Conservation (phyloP, 257 asterid genomes). For the Penstemon barbatus region DNA sequence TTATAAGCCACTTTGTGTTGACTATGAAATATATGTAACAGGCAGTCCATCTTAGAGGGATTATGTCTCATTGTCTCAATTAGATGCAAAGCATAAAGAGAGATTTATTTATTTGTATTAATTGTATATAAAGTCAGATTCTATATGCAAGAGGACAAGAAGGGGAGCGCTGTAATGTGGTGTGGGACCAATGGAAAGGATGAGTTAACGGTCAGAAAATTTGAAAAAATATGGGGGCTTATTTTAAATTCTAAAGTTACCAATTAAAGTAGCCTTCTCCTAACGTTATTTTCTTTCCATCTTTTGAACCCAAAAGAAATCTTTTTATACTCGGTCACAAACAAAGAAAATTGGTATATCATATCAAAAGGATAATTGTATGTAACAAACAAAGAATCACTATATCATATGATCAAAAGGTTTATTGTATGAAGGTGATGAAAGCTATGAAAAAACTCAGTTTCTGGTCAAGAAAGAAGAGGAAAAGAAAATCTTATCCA, state of each 20-base stretch:
- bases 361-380: background rate
- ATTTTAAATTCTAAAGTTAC: background rate
- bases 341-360: background rate
- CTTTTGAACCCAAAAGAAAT: background rate
- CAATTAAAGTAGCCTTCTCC: background rate
- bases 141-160: too few species aligned
- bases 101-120: too few species aligned
- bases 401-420: background rate
- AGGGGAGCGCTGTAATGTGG: too few species aligned
- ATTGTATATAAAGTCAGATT: too few species aligned
- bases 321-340: background rate
- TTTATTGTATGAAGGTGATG: constrained; percentile 52
- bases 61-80: too few species aligned
- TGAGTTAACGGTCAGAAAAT: constrained; percentile 34
- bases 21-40: too few species aligned
- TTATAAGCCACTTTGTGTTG: too few species aligned
- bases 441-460: constrained; percentile 68
- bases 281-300: constrained; percentile 1
- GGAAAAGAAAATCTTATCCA: constrained; percentile 30
- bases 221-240: constrained; percentile 17
- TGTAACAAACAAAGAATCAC: background rate
- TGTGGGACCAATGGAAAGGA: too few species aligned
- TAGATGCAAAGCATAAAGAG: too few species aligned
- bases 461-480: constrained; percentile 69
- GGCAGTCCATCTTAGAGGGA: too few species aligned